Conservation (phyloP, 2,329 filamentous ascomycete genomes). For the Xylaria sp. region DNA sequence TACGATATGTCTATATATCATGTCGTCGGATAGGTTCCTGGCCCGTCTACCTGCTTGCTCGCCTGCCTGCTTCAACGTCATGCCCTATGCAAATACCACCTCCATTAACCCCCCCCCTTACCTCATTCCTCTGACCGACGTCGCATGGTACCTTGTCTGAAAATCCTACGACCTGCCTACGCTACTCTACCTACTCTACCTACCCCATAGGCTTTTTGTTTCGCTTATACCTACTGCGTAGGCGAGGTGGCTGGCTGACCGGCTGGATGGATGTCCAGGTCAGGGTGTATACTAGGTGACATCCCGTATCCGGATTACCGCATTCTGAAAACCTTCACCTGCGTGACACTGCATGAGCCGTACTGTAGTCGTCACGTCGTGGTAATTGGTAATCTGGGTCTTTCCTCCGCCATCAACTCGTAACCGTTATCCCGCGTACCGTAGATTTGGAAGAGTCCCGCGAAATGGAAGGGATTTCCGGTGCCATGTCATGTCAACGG, state of each 20-base stretch:
- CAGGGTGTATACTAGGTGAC: not conserved
- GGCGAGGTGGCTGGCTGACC: constrained; percentile 4
- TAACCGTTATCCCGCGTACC: not conserved
- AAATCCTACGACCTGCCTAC: not conserved
- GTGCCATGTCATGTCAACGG: not conserved
- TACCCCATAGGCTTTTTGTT: constrained; percentile 3
- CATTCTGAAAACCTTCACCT: constrained; percentile 24
- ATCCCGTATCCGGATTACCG: constrained; percentile 26
- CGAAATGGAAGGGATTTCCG: too few relatives aligned
- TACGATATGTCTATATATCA: not conserved
- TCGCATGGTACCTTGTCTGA: constrained; percentile 17
- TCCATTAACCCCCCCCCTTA: not conserved
- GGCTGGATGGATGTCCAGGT: not conserved
- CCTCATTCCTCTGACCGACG: constrained; percentile 4
- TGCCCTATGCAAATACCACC: not conserved
- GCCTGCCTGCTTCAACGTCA: not conserved
- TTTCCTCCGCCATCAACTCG: not conserved
- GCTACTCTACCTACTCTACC: not conserved
- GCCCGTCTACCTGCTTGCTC: not conserved
- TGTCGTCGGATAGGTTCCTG: constrained; percentile 15
- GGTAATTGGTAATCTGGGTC: constrained; percentile 8
- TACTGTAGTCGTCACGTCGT: constrained; percentile 12
- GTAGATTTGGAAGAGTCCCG: not conserved
- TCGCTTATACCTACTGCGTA: not conserved
- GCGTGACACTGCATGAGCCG: constrained; percentile 23